A percentile compares a stretch with the other conserved stretches of the same genome.
Conservation (phyloP, 176 grass and related monocot genomes). For the Eleusine coracana region DNA sequence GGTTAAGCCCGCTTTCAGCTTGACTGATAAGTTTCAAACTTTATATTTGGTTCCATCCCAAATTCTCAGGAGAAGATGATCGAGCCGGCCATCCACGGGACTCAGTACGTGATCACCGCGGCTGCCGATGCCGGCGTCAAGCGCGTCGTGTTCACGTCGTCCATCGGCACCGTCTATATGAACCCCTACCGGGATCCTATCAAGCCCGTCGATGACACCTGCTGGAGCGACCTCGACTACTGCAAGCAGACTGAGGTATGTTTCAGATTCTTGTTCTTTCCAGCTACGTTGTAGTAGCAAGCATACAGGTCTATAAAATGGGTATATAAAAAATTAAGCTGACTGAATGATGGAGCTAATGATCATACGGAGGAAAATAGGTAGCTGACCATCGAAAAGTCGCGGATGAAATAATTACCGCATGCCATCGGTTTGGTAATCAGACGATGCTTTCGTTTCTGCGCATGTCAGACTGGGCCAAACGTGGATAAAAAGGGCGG, state of each 20-base stretch:
- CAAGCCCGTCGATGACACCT: slow-evolving; percentile 63
- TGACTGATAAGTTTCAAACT: neutral
- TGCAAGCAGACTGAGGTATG: slow-evolving; percentile 77
- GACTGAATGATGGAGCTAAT: neutral
- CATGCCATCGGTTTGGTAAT: neutral
- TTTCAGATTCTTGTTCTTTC: neutral
- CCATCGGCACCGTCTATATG: slow-evolving; percentile 83
- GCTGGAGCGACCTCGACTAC: slow-evolving; percentile 89
- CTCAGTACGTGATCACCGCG: slow-evolving; percentile 54
- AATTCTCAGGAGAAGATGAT: slow-evolving; percentile 69
- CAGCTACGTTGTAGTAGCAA: neutral
- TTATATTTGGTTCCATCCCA: neutral
- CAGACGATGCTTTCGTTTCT: neutral
- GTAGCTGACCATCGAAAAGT: neutral
- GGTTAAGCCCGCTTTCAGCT: no score
- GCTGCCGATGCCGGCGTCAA: slow-evolving; percentile 56
- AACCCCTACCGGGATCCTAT: slow-evolving; percentile 56
- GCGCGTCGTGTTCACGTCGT: slow-evolving; percentile 81
- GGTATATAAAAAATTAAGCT: neutral
- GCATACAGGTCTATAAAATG: no score
- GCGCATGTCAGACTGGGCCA: slow-evolving; percentile 30
- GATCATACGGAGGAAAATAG: neutral
- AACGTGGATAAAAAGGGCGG: neutral
- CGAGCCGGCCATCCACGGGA: slow-evolving; percentile 72
- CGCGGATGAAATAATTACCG: neutral